Base-by-base conservation (phyloP, 2,329 filamentous ascomycete genomes). In the Colletotrichum cordylinicola region DNA sequence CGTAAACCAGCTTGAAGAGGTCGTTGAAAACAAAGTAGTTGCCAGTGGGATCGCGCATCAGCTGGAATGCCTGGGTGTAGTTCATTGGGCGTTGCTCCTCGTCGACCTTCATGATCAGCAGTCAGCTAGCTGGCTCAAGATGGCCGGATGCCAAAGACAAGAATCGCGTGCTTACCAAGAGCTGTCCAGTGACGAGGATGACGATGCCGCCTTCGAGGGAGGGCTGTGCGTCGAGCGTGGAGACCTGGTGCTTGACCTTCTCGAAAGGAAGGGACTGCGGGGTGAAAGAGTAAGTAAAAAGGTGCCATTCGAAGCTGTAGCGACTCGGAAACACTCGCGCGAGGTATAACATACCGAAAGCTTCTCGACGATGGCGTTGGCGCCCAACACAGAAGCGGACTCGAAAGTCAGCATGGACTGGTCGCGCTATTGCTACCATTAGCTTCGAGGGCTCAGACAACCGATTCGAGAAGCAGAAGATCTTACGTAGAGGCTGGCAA, bases 351-450 rank as follows among this genome's bases (percentile, higher is more conserved):
- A 81, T 89, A 98, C 96, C 76, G 85, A 84, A 77, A 98, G 91
- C 90, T 98, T 98, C 85, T 95, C 92, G 70, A 93, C 87, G 81
- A 99, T 98, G 37, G 84, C 83, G 29, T 80, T 82, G 43, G 87
- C 86, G 78, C 96, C 96, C 82, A 92, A 88, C 76, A 91, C 85
- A 16, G 93, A 92, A 60, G 88, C 81, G 62, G 90, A 93, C 90
- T 98, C 95, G 82, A 98, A 98, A 67, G 96, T 98, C 86, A 98
- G 90, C 94, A 98, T 98, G 65, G 97, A 98, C 77, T 93, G 85
- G 6, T 94, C 91, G 82, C 94, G 92, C 95, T 98, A 37, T 39
- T 58, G 18, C 31, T 37, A 29, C 24, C 13, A 18, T 76, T 66
- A 74, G 58, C 35, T 35, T 71, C n/a, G 24, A 29, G 15, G n/a